Base-by-base conservation (phyloP, 2,329 filamentous ascomycete genomes). In the Kalmusia sp. region DNA sequence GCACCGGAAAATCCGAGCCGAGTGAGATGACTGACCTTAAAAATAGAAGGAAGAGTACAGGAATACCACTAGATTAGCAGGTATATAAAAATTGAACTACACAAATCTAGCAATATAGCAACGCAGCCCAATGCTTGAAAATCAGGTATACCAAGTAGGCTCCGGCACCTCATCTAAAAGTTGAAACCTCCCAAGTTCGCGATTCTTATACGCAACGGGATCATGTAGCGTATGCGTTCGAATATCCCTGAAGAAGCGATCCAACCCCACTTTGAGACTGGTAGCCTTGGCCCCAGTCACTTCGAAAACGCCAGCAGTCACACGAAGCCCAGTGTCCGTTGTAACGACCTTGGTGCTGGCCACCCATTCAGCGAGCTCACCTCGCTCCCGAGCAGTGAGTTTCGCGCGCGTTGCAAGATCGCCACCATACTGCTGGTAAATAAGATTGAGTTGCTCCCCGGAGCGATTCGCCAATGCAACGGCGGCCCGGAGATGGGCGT, bases 181-280 rank as follows among this genome's bases (percentile, higher is more conserved):
- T 33, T 81, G 76, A 64, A 79, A 88, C 19, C 82, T 72, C 0
- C 86, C 86, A 46, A 88, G 61, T 70, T 89, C 86, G 3, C 82
- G 71, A 51, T 87, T 85, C 78, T 88, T 88, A 62, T 88, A 88
- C 21, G 85, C 83, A 24, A 89, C 85, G 0, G 86, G 86, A 68
- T 89, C 87, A 71, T 89, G 86, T 61, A 89, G 68, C 0, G 81
- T 83, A 70, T 89, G 87, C 4, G 85, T 88, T 4, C 87, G 71
- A n/a, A 88, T 74, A 63, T 89, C 86, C 39, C 86, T 77, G 85
- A 85, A 89, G 69, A 86, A 89, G 1, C 86, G 75, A 73, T 88
- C 87, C 52, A 89, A 70, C 0, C 84, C 85, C 1, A 86, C 80
- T 59, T 82, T 87, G 49, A 75, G 74, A 0, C 80, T 79, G 0